Percentiles rank a stretch among this genome's conserved stretches.
These are phyloP conservation scores for Tagetes patula DNA, from an alignment of 129 eudicot genomes.

Conservation along the genomic window DNA sequence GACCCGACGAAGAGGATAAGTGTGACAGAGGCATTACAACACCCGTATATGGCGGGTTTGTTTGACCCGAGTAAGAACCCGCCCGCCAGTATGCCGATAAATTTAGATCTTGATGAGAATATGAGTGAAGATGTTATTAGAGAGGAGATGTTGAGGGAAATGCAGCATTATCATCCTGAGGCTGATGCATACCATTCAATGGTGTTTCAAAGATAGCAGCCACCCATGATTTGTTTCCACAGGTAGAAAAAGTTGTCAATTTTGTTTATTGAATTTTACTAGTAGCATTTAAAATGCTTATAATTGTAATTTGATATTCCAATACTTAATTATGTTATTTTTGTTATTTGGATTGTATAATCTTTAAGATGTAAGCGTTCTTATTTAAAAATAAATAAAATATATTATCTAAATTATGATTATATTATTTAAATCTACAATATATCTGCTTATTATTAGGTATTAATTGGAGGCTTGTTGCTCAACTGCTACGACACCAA, in stretches of 20 bases:
- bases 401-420: background rate
- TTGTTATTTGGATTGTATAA: slow-evolving; percentile 20
- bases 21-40: slow-evolving; percentile 65
- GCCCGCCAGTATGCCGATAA: slow-evolving; percentile 58
- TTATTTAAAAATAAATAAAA: background rate
- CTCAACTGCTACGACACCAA: slow-evolving; percentile 29
- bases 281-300: slow-evolving; percentile 7
- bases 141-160: slow-evolving; percentile 83
- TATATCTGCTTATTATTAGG: slow-evolving; percentile 20
- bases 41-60: slow-evolving; percentile 74
- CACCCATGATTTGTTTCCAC: background rate
- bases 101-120: slow-evolving; percentile 78
- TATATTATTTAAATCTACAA: background rate
- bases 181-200: slow-evolving; percentile 46
- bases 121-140: slow-evolving; percentile 70
- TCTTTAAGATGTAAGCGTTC: slow-evolving; percentile 14
- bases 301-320: slow-evolving; percentile 8
- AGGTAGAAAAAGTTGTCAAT: slow-evolving; percentile 23
- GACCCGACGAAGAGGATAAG: slow-evolving; percentile 82
- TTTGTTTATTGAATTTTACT: slow-evolving; percentile 20
- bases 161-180: slow-evolving; percentile 77
- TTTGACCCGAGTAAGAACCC: slow-evolving; percentile 66
- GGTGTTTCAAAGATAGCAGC: slow-evolving; percentile 32
- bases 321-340: slow-evolving; percentile 11
- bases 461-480: slow-evolving; percentile 28